Percentiles rank a stretch among this genome's conserved stretches.
These are phyloP conservation scores for Biancaea sappan DNA, from an alignment of 306 rosid genomes.

Conservation along the genomic window DNA sequence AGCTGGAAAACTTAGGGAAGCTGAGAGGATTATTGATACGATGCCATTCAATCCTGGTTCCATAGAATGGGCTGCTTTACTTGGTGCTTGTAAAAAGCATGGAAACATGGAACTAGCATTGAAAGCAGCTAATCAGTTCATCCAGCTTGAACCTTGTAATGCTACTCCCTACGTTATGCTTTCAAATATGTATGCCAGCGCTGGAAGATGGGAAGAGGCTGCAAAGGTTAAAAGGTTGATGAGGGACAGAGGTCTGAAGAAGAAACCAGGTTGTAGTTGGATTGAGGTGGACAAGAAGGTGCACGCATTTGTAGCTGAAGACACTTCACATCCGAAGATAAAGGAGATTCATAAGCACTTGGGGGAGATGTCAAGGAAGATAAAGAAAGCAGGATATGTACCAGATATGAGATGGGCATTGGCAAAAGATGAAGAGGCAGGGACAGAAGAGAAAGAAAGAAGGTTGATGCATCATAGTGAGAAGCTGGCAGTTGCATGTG, in stretches of 20 bases:
- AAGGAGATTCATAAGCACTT: constrained; percentile 65
- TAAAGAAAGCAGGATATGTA: constrained; percentile 68
- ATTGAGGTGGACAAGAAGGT: constrained; percentile 68
- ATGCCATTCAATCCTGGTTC: constrained; percentile 75
- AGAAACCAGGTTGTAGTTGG: constrained; percentile 92
- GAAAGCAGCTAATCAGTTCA: constrained; percentile 66
- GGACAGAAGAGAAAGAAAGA: constrained; percentile 67
- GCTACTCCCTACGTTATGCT: constrained; percentile 74
- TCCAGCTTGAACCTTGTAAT: constrained; percentile 66
- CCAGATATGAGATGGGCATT: constrained; percentile 68
- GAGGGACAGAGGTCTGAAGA: constrained; percentile 78
- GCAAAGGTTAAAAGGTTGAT: constrained; percentile 62
- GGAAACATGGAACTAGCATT: constrained; percentile 81
- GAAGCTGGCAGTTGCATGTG: constrained; percentile 80
- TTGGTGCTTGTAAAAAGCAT: constrained; percentile 81
- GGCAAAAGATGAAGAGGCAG: constrained; percentile 57
- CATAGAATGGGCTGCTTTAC: constrained; percentile 80
- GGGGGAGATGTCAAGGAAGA: constrained; percentile 59
- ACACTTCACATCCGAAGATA: constrained; percentile 75
- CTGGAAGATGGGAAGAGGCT: constrained; percentile 70
- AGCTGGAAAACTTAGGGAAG: constrained; percentile 69
- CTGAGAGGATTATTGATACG: constrained; percentile 69
- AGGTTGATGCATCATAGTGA: constrained; percentile 68
- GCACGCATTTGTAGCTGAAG: constrained; percentile 77
- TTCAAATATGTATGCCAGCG: constrained; percentile 67